Base-by-base conservation (phyloP, 2,329 filamentous ascomycete species). In the Ceratocystiopsis minuta region DNA sequence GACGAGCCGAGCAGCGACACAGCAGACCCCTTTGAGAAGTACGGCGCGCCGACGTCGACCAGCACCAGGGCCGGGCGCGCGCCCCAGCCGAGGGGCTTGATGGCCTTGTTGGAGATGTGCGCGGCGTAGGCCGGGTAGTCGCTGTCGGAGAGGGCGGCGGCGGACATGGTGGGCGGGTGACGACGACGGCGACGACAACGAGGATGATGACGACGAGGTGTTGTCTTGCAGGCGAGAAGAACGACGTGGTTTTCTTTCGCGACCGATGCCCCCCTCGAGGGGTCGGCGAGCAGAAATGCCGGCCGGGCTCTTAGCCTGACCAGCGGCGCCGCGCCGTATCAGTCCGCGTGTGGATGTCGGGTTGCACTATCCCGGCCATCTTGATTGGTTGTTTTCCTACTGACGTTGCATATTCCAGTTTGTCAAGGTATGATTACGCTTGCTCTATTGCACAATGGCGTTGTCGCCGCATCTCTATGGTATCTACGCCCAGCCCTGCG, bases 31-130 rank as follows among this genome's bases (percentile, higher is more conserved):
- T n/a, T 16, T 6, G 39, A 36, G 28, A 60, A 67, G 50, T 66
- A 66, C 7, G 62, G 63, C 40, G 58, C 61, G 52, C 62, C 67
- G 36, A 66, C 60, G 49, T 67, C 64, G 51, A 67, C 58, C 16
- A 67, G 50, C 38, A 68, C 51, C 6, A 67, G 55, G 15, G 59
- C 64, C 5, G 63, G 62, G 13, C 53, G 55, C 16, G 42, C 41
- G 36, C 63, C 63, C 62, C 63, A 67, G 45, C 62, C 62, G 39
- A 40, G 39, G 34, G 36, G 20, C n/a, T 40, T 36, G 18, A 36
- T 37, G n/a, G 16, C 39, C 33, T 43, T 43, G 37, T 43, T 43
- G 17, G 41, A 43, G 34, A 37, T 38, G 24, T 34, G 18, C 15
- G 24, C 41, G 16, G 41, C 41, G 31, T 44, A 38, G 4, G 20